Percentiles rank a stretch among this genome's conserved stretches.
phyloP scores from a whole-genome alignment of 805 yeast species.

The Tetrapisispora fleetii region DNA sequence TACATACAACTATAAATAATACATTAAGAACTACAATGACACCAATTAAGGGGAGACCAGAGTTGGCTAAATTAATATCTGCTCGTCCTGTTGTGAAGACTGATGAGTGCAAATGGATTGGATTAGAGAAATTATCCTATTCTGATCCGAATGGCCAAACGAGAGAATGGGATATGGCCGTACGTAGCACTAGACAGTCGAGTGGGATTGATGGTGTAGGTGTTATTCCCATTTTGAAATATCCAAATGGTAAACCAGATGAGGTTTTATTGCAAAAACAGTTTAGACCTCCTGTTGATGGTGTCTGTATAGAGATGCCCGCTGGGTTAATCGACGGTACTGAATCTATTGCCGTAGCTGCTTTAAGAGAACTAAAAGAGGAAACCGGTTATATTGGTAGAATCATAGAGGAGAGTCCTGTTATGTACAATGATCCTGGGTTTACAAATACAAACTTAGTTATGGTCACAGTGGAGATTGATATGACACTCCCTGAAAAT shows the following conservation, averaged over 20 bases:
- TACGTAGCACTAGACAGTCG: slow-evolving; percentile 58
- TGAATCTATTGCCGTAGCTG: slow-evolving; percentile 70
- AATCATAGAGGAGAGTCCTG: slow-evolving; percentile 37
- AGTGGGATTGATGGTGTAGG: slow-evolving; percentile 81
- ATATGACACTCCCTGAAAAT: slow-evolving; percentile 56
- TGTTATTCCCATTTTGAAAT: slow-evolving; percentile 59
- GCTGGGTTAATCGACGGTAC: slow-evolving; percentile 88
- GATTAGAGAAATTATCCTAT: slow-evolving; percentile 56
- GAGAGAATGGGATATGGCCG: slow-evolving; percentile 88
- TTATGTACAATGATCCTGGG: slow-evolving; percentile 71
- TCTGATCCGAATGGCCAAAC: slow-evolving; percentile 58
- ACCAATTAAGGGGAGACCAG: slow-evolving; percentile 28
- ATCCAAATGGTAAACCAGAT: slow-evolving; percentile 39
- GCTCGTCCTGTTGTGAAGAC: slow-evolving; percentile 27
- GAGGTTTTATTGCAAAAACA: slow-evolving; percentile 68
- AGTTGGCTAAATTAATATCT: slow-evolving; percentile 26
- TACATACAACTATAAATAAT: not conserved
- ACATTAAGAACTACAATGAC: slow-evolving; percentile 9
- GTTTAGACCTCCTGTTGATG: slow-evolving; percentile 85
- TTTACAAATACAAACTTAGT: slow-evolving; percentile 83
- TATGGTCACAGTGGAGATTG: slow-evolving; percentile 70
- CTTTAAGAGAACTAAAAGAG: slow-evolving; percentile 77
- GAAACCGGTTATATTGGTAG: slow-evolving; percentile 88
- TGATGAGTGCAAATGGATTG: slow-evolving; percentile 55
- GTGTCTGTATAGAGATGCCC: slow-evolving; percentile 86